phyloP scores from a whole-genome alignment of 2,329 filamentous ascomycete species.

The Calonectria hawksworthii region DNA sequence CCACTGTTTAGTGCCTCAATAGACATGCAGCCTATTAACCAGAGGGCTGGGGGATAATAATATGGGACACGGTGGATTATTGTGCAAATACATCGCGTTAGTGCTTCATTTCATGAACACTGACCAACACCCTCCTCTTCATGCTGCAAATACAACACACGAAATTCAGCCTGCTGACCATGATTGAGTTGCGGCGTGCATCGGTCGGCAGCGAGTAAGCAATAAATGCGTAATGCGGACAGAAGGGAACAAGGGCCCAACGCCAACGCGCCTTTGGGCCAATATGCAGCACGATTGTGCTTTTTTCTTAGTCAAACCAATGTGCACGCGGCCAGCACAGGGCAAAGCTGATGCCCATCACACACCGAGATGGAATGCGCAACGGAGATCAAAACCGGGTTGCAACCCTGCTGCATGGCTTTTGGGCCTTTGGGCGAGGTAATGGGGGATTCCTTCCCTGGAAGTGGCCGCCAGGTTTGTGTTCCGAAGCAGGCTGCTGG shows the following conservation, averaged over 20 bases:
- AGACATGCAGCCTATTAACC: neutral
- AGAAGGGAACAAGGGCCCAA: neutral
- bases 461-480: neutral
- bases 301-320: neutral
- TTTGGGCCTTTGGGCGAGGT: no score
- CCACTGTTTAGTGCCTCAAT: neutral
- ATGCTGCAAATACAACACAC: neutral
- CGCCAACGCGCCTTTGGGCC: no score
- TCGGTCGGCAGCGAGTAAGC: neutral
- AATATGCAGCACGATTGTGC: neutral
- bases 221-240: neutral
- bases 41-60: neutral
- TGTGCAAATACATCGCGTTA: no score
- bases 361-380: neutral
- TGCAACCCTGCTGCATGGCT: slow-evolving; percentile 1
- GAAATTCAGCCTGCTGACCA: neutral
- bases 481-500: neutral
- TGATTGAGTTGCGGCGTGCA: neutral
- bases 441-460: neutral
- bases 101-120: no score
- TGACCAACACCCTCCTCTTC: no score
- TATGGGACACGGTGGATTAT: neutral
- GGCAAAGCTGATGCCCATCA: neutral
- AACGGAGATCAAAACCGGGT: neutral
- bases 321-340: neutral